Conservation (phyloP, 2,329 filamentous ascomycete genomes). For the Colletotrichum caudatum region DNA sequence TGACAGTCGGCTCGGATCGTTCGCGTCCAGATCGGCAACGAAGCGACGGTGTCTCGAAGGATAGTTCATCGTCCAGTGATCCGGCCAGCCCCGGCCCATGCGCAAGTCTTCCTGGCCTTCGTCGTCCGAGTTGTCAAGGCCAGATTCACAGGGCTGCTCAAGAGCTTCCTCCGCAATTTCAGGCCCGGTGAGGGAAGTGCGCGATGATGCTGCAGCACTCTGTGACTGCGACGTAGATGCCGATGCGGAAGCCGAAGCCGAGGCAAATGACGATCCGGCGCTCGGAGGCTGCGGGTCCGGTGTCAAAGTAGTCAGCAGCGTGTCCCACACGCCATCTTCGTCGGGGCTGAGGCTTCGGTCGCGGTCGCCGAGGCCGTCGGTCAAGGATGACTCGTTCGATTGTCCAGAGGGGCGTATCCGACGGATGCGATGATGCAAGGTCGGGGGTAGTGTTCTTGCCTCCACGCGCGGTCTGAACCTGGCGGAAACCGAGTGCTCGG, state of each 20-base stretch:
- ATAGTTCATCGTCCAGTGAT: conserved; percentile 40
- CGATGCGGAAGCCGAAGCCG: conserved; percentile 67
- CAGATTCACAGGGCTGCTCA: conserved; percentile 64
- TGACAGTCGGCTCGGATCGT: conserved; percentile 35
- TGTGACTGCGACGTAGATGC: conserved; percentile 54
- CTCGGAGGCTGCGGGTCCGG: conserved; percentile 86
- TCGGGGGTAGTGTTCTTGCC: neutral
- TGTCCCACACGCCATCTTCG: conserved; percentile 78
- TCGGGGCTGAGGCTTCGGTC: conserved; percentile 85
- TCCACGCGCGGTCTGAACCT: conserved; percentile 9
- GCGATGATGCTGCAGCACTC: conserved; percentile 58
- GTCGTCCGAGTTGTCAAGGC: conserved; percentile 67
- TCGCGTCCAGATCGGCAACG: conserved; percentile 33
- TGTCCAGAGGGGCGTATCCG: conserved; percentile 17
- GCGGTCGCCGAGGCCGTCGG: conserved; percentile 86
- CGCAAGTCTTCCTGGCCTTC: conserved; percentile 53
- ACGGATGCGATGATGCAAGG: conserved; percentile 6
- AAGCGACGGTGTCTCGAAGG: conserved; percentile 41
- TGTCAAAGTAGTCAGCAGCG: conserved; percentile 81
- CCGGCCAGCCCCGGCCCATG: conserved; percentile 26
- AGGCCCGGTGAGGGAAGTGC: conserved; percentile 59
- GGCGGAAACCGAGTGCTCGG: conserved; percentile 30
- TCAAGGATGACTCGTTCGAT: conserved; percentile 21
- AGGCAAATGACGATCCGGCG: conserved; percentile 84
- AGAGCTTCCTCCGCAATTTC: conserved; percentile 52